Conservation (phyloP, 139 green algal genomes). For the Chlorella sp. region DNA sequence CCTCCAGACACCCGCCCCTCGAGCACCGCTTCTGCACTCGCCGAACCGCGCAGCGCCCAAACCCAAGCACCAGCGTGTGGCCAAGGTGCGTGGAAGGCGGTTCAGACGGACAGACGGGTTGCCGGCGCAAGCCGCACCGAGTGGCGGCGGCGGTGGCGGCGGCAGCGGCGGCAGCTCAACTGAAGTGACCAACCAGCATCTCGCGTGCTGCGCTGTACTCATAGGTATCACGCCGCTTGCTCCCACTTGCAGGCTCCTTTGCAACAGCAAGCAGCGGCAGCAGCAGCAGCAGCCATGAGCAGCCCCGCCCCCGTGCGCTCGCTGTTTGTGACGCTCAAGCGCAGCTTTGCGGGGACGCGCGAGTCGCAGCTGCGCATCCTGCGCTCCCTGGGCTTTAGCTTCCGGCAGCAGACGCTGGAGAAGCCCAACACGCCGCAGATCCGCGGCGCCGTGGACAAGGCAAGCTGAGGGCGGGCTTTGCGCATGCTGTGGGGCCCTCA, state of each 20-base stretch:
- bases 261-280: not conserved
- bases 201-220: not conserved
- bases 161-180: not conserved
- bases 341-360: conserved; percentile 58
- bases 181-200: not conserved
- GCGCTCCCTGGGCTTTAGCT: conserved; percentile 44
- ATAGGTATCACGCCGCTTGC: not conserved
- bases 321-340: conserved; percentile 58
- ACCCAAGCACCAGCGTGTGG: no score
- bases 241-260: not conserved
- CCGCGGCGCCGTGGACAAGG: conserved; percentile 58
- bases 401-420: conserved; percentile 55
- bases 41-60: no score
- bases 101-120: no score
- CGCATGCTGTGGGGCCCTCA: not conserved
- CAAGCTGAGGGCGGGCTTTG: not conserved
- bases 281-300: not conserved
- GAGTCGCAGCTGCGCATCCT: conserved; percentile 51
- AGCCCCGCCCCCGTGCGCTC: conserved; percentile 22
- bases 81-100: no score
- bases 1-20: no score
- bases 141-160: no score
- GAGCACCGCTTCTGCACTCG: no score
- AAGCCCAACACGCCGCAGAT: conserved; percentile 40
- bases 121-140: no score